These are phyloP conservation scores for Ambrosiella xylebori DNA, from an alignment of 2,329 filamentous ascomycete species.

Conservation along the genomic window DNA sequence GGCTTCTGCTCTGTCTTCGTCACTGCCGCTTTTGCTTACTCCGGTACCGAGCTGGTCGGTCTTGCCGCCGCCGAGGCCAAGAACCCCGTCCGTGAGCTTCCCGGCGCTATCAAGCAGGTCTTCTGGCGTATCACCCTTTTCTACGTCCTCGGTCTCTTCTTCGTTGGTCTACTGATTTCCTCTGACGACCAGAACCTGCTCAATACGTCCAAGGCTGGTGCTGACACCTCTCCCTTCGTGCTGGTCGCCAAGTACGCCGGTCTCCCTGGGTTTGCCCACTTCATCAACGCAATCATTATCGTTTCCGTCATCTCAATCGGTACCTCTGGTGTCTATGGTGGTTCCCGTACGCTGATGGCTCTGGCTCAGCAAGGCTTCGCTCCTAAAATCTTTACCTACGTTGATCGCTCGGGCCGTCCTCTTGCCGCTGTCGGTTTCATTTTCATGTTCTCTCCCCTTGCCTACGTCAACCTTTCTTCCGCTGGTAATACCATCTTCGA, in stretches of 20 bases:
- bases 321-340: constrained; percentile 36
- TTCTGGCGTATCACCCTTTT: constrained; percentile 37
- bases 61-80: constrained; percentile 51
- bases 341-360: constrained; percentile 37
- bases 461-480: constrained; percentile 28
- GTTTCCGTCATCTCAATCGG: constrained; percentile 37
- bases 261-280: constrained; percentile 29
- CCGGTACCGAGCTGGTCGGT: constrained; percentile 51
- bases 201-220: constrained; percentile 17
- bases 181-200: constrained; percentile 28
- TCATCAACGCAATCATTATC: constrained; percentile 38
- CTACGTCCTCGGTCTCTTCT: constrained; percentile 32
- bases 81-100: constrained; percentile 53
- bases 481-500: constrained; percentile 37
- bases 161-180: constrained; percentile 29
- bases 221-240: constrained; percentile 32
- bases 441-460: constrained; percentile 30
- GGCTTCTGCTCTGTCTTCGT: constrained; percentile 54
- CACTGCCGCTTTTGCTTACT: constrained; percentile 51
- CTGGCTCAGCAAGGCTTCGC: constrained; percentile 39
- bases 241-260: constrained; percentile 30
- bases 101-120: constrained; percentile 63
- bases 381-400: constrained; percentile 34
- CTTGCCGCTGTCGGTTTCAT: constrained; percentile 28
- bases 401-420: constrained; percentile 36